Percentiles rank a stretch among this genome's conserved stretches.
Conservation (phyloP, 2,329 filamentous ascomycete species). For the Trichoderma harzianum region DNA sequence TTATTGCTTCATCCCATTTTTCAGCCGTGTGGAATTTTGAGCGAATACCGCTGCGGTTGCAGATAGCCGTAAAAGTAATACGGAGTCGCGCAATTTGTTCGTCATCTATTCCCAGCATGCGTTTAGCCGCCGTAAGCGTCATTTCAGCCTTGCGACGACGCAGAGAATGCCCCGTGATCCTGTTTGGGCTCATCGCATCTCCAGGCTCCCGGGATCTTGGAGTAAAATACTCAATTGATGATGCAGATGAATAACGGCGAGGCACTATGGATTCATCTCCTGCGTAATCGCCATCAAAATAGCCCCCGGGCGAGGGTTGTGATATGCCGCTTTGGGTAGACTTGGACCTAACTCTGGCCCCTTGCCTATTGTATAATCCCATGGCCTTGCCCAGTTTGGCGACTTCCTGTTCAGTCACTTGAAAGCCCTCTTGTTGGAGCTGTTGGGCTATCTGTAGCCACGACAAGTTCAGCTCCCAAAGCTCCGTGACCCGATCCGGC, state of each 20-base stretch:
- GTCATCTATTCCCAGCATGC: slow-evolving; percentile 62
- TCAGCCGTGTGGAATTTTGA: slow-evolving; percentile 78
- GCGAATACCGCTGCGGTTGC: slow-evolving; percentile 60
- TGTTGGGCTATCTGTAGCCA: slow-evolving; percentile 72
- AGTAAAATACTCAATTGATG: background rate
- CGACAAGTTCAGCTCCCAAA: slow-evolving; percentile 72
- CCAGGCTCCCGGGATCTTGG: background rate
- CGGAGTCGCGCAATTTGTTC: slow-evolving; percentile 62
- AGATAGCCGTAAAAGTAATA: slow-evolving; percentile 66
- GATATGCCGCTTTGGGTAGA: slow-evolving; percentile 41
- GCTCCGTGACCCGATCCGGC: slow-evolving; percentile 66
- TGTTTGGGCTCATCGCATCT: slow-evolving; percentile 62
- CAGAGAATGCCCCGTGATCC: slow-evolving; percentile 43
- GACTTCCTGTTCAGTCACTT: slow-evolving; percentile 68
- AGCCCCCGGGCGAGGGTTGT: background rate
- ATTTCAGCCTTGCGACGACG: slow-evolving; percentile 58
- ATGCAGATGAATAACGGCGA: background rate
- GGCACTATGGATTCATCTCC: background rate
- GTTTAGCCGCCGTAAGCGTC: slow-evolving; percentile 74
- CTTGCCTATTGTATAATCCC: slow-evolving; percentile 59
- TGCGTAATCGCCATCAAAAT: too few species aligned
- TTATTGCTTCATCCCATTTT: slow-evolving; percentile 69
- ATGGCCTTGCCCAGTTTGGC: slow-evolving; percentile 67
- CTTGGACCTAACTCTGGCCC: slow-evolving; percentile 49
- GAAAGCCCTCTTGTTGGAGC: slow-evolving; percentile 66